Evolutionary conservation across 2,329 filamentous ascomycete species (phyloP).

Genomic region (Colletotrichum sp.): DNA sequence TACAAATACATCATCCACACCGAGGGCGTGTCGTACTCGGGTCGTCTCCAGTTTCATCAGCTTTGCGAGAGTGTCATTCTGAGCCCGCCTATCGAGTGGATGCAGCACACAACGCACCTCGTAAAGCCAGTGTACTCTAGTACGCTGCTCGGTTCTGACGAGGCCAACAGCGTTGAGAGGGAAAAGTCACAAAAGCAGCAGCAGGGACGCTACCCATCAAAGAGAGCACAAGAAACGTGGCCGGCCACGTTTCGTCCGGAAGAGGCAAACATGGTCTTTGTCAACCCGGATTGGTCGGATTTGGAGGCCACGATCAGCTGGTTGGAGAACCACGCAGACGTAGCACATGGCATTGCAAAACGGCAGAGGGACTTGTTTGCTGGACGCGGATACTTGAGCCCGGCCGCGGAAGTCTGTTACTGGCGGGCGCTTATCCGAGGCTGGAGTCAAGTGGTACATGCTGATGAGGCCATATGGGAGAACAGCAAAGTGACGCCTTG

Average conservation of each 20-base stretch:
- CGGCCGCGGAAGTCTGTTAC: constrained; percentile 58
- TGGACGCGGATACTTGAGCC: constrained; percentile 49
- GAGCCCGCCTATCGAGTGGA: constrained; percentile 50
- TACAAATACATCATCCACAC: constrained; percentile 58
- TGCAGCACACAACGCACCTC: constrained; percentile 56
- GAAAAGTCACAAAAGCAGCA: background rate
- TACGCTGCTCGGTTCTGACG: constrained; percentile 21
- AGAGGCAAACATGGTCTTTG: constrained; percentile 55
- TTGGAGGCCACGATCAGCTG: constrained; percentile 49
- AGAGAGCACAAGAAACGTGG: constrained; percentile 36
- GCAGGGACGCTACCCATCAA: background rate
- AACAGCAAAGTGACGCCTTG: constrained; percentile 19
- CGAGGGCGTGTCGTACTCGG: constrained; percentile 59
- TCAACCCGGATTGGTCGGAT: constrained; percentile 56
- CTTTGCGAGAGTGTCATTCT: constrained; percentile 53
- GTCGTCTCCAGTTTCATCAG: constrained; percentile 56
- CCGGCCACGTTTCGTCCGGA: constrained; percentile 33
- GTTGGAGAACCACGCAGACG: constrained; percentile 45
- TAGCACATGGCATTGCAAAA: constrained; percentile 51
- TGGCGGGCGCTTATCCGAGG: constrained; percentile 54
- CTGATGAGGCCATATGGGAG: constrained; percentile 28
- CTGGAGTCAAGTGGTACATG: constrained; percentile 47
- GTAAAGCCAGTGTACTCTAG: constrained; percentile 47
- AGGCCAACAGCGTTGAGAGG: background rate
- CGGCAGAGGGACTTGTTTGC: constrained; percentile 50